A percentile compares a stretch with the other conserved stretches of the same genome.
These are phyloP conservation scores for Aspergillus udagawae DNA, from an alignment of 2,329 filamentous ascomycete species.

Conservation along the genomic window DNA sequence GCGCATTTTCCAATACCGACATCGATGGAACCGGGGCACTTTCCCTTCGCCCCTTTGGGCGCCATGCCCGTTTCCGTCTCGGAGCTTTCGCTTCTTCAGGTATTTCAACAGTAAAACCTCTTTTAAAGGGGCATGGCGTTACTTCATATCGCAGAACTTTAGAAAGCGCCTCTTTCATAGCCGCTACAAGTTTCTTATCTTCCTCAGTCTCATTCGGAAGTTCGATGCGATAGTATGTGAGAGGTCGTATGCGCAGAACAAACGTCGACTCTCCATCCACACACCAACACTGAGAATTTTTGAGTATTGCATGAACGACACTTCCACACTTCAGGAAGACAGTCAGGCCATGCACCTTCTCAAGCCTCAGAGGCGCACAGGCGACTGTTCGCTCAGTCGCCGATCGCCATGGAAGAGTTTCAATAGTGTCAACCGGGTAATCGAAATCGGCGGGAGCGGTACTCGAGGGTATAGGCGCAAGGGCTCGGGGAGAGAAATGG, in stretches of 20 bases:
- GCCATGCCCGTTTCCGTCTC: conserved; percentile 66
- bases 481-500: conserved; percentile 51
- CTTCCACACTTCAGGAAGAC: conserved; percentile 83
- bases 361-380: conserved; percentile 76
- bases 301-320: conserved; percentile 79
- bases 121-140: conserved; percentile 79
- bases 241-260: conserved; percentile 76
- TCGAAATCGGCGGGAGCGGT: conserved; percentile 41
- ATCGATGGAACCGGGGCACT: conserved; percentile 20
- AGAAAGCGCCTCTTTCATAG: conserved; percentile 65
- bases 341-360: conserved; percentile 79
- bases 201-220: conserved; percentile 63
- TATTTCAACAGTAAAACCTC: conserved; percentile 69
- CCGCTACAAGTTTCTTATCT: conserved; percentile 60
- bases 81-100: conserved; percentile 65
- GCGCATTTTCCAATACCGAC: conserved; percentile 11
- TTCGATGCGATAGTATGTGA: conserved; percentile 89
- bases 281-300: conserved; percentile 90
- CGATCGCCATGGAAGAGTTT: conserved; percentile 68
- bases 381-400: conserved; percentile 78
- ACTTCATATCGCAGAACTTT: conserved; percentile 80
- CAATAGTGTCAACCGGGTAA: conserved; percentile 51
- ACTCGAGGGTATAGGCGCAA: conserved; percentile 41
- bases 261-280: conserved; percentile 81
- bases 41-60: conserved; percentile 51